A percentile compares a stretch with the other conserved stretches of the same genome.
Evolutionary conservation across 2,329 filamentous ascomycete species (phyloP).

Genomic region (Colletotrichum camelliae): DNA sequence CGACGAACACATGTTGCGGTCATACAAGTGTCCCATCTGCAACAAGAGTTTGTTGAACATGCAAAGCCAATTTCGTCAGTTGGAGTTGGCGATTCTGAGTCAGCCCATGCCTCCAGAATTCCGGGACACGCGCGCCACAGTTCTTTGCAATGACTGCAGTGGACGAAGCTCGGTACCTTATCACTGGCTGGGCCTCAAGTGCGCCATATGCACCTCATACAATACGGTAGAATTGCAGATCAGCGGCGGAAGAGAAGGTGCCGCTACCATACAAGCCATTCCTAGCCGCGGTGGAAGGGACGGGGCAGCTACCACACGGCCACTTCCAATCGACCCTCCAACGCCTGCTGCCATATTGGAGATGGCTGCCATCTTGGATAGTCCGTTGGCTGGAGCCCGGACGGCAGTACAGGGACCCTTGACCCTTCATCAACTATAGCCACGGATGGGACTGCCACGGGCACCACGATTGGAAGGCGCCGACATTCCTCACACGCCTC

Average conservation of each 20-base stretch:
- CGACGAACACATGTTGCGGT: constrained; percentile 83
- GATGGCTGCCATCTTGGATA: neutral
- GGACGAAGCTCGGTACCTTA: constrained; percentile 86
- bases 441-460: neutral
- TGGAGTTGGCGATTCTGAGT: constrained; percentile 83
- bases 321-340: neutral
- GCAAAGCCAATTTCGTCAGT: constrained; percentile 90
- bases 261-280: neutral
- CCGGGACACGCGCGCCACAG: constrained; percentile 76
- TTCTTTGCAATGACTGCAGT: constrained; percentile 95
- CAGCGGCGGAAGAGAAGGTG: constrained; percentile 43
- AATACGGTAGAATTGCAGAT: constrained; percentile 72
- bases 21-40: constrained; percentile 96
- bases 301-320: neutral
- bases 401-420: neutral
- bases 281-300: neutral
- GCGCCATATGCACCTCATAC: constrained; percentile 73
- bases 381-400: neutral
- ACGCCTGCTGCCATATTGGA: neutral
- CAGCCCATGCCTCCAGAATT: constrained; percentile 95
- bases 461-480: constrained; percentile 27
- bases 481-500: constrained; percentile 43
- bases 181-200: constrained; percentile 95
- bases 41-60: constrained; percentile 97
- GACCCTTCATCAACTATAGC: neutral